Conservation (phyloP, 2,329 filamentous ascomycete species). For the Trichophyton simii region DNA sequence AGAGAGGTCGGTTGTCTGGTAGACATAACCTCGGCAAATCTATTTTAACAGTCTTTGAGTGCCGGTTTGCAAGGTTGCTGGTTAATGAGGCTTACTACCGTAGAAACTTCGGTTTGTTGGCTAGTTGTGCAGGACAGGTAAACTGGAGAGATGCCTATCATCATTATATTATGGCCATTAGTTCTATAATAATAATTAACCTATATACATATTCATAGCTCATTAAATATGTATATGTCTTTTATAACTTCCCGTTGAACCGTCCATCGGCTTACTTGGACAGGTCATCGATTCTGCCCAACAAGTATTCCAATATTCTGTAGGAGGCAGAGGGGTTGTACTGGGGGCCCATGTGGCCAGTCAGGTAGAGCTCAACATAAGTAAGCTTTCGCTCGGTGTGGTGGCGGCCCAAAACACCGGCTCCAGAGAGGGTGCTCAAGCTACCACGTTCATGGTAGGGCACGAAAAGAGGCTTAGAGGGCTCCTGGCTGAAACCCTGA, state of each 20-base stretch:
- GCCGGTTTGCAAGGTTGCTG: background rate
- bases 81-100: background rate
- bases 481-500: conserved; percentile 54
- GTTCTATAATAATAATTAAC: background rate
- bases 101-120: background rate
- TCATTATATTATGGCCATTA: background rate
- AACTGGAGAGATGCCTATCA: background rate
- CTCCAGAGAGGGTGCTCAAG: conserved; percentile 41
- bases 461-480: conserved; percentile 54
- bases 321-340: conserved; percentile 38
- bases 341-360: conserved; percentile 48
- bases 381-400: conserved; percentile 67
- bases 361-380: conserved; percentile 49
- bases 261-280: background rate
- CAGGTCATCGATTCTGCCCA: conserved; percentile 46
- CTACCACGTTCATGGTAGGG: conserved; percentile 46
- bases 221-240: background rate
- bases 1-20: background rate
- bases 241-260: too few relatives aligned
- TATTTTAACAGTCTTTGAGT: background rate
- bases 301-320: conserved; percentile 57
- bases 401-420: conserved; percentile 56
- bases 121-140: background rate
- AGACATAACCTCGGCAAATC: background rate
- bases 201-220: background rate